A percentile compares a stretch with the other conserved stretches of the same genome.
phyloP scores from a whole-genome alignment of 768 basidiomycete species.

The Russula sp. region DNA sequence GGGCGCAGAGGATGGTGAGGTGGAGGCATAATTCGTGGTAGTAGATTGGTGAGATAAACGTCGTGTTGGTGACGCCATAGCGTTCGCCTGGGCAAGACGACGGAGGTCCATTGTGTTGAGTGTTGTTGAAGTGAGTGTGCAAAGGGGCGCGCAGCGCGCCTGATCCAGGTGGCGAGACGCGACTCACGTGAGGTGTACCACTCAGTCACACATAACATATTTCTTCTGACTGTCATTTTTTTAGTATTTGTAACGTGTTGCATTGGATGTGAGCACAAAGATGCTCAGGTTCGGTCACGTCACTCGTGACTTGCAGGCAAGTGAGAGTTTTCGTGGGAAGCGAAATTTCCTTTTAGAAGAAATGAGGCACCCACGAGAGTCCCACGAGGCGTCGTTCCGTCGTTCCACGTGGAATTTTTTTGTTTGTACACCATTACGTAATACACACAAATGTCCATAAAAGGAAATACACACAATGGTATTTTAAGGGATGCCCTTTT shows the following conservation, averaged over 20 bases:
- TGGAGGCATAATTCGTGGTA: conserved; percentile 31
- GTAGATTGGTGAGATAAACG: conserved; percentile 28
- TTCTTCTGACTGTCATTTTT: too few species aligned
- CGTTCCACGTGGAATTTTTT: conserved; percentile 32
- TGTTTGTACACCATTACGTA: conserved; percentile 34
- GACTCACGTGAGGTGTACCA: too few species aligned
- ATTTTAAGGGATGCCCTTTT: conserved; percentile 27
- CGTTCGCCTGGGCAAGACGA: conserved; percentile 52
- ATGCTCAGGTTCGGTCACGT: conserved; percentile 11
- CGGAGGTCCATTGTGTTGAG: conserved; percentile 49
- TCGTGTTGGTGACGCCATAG: conserved; percentile 43
- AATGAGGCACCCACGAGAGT: conserved; percentile 26
- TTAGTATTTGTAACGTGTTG: too few species aligned
- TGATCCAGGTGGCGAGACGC: too few species aligned
- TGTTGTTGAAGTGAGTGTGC: background rate
- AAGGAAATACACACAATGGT: conserved; percentile 33
- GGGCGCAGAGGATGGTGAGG: conserved; percentile 36
- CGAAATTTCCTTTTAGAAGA: conserved; percentile 22
- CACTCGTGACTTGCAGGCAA: conserved; percentile 2
- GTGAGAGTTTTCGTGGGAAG: conserved; percentile 23
- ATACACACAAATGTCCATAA: conserved; percentile 29
- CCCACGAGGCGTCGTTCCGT: conserved; percentile 25
- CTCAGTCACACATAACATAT: too few species aligned
- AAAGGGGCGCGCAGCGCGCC: too few species aligned
- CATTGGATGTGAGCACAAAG: too few species aligned